Conservation (phyloP, 805 yeast genomes). For the Yamadazyma tumulicola region DNA sequence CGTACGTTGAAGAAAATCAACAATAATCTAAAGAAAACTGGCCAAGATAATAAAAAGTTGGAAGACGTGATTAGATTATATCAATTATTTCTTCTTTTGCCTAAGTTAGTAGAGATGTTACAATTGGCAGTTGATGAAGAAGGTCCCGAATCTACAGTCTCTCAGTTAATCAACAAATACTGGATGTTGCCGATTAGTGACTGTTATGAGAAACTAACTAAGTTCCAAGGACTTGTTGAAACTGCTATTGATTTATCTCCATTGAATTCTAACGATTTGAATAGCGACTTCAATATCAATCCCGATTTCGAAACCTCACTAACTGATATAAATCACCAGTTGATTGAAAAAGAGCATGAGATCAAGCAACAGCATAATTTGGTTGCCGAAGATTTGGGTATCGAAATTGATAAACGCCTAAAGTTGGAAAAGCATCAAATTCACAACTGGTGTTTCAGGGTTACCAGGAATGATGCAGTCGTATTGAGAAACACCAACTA, state of each 20-base stretch:
- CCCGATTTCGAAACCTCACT: slow-evolving; percentile 87
- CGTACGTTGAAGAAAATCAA: slow-evolving; percentile 67
- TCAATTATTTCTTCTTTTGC: slow-evolving; percentile 70
- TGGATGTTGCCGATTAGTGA: slow-evolving; percentile 61
- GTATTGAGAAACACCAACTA: slow-evolving; percentile 63
- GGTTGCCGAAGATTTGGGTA: slow-evolving; percentile 68
- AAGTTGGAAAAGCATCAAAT: slow-evolving; percentile 83
- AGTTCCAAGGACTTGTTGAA: slow-evolving; percentile 82
- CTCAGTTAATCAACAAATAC: slow-evolving; percentile 37
- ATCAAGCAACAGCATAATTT: slow-evolving; percentile 60
- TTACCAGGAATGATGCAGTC: slow-evolving; percentile 86
- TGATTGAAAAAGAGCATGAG: slow-evolving; percentile 51
- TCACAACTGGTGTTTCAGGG: slow-evolving; percentile 93
- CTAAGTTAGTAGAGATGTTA: slow-evolving; percentile 59
- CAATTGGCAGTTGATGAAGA: slow-evolving; percentile 37
- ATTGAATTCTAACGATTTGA: slow-evolving; percentile 49
- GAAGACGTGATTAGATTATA: slow-evolving; percentile 90
- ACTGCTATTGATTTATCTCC: slow-evolving; percentile 87
- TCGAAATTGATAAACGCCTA: slow-evolving; percentile 84
- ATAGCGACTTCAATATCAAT: slow-evolving; percentile 76
- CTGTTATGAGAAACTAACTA: slow-evolving; percentile 50
- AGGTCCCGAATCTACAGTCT: slow-evolving; percentile 19
- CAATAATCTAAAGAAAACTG: slow-evolving; percentile 26
- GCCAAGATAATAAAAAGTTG: slow-evolving; percentile 52
- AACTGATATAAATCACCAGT: slow-evolving; percentile 52